Percentiles rank a stretch among this genome's conserved stretches.
phyloP scores from a whole-genome alignment of 2,329 filamentous ascomycete species.

The Penicillium sp. region DNA sequence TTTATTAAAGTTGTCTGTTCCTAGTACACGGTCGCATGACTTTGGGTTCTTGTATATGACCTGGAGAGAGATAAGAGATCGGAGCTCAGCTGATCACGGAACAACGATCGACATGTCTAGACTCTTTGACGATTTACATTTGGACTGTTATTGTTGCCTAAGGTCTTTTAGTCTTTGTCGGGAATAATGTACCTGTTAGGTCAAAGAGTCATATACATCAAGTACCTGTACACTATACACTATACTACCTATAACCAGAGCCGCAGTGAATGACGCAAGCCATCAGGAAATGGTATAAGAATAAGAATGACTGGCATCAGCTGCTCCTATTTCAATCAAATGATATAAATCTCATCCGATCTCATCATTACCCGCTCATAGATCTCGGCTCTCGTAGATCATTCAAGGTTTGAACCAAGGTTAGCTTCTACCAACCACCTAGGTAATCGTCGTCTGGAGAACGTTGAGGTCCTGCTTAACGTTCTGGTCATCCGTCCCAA shows the following conservation, averaged over 20 bases:
- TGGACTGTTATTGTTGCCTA: background rate
- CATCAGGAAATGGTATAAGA: slow-evolving; percentile 7
- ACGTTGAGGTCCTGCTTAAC: slow-evolving; percentile 15
- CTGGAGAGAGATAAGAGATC: background rate
- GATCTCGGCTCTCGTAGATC: background rate
- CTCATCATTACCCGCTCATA: slow-evolving; percentile 1
- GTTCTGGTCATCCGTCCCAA: slow-evolving; percentile 18
- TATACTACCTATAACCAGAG: slow-evolving; percentile 1
- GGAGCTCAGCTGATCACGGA: slow-evolving; percentile 7
- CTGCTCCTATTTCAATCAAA: background rate
- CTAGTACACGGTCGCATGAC: background rate
- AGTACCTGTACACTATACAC: background rate
- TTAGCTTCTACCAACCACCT: slow-evolving; percentile 9
- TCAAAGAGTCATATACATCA: background rate
- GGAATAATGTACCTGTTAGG: background rate
- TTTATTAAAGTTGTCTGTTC: too few relatives aligned
- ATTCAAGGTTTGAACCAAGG: background rate
- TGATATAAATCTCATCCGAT: background rate
- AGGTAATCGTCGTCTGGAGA: slow-evolving; percentile 8
- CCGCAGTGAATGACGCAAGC: slow-evolving; percentile 19
- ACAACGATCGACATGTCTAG: slow-evolving; percentile 2
- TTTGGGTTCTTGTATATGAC: background rate
- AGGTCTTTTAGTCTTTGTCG: background rate
- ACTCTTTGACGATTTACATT: background rate
- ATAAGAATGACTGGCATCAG: background rate